Evolutionary conservation across 2,329 filamentous ascomycete species (phyloP).

Genomic region (Diaporthe vaccinii): DNA sequence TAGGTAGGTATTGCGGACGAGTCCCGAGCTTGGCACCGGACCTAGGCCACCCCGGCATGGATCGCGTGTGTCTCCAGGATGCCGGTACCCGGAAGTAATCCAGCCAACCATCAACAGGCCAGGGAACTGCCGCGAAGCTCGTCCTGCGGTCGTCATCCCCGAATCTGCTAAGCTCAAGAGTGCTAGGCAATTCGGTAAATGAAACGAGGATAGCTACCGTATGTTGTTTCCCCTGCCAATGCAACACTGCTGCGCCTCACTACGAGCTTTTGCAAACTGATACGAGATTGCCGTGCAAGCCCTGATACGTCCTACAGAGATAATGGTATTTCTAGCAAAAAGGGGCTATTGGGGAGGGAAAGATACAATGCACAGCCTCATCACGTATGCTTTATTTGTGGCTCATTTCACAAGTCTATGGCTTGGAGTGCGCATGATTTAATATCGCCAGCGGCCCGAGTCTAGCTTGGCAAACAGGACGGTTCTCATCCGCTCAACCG

Average conservation of each 20-base stretch:
- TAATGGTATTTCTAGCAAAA: background rate
- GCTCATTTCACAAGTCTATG: background rate
- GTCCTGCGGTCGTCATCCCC: conserved; percentile 7
- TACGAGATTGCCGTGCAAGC: background rate
- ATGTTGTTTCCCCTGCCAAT: background rate
- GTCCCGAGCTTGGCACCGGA: conserved; percentile 9
- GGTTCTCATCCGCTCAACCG: background rate
- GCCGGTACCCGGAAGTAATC: conserved; percentile 3
- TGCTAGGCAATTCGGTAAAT: conserved; percentile 4
- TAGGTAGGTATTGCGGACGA: background rate
- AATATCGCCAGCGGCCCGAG: conserved; percentile 9
- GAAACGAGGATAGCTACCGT: conserved; percentile 25
- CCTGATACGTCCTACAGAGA: background rate
- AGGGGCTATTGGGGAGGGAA: background rate
- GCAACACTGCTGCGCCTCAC: conserved; percentile 17
- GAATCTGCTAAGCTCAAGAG: conserved; percentile 19
- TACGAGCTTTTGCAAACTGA: background rate
- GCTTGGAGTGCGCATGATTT: conserved; percentile 4
- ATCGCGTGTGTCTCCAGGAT: background rate
- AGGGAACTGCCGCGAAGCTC: background rate
- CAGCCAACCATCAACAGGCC: conserved; percentile 10
- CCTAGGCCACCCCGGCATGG: background rate
- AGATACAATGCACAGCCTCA: conserved; percentile 1
- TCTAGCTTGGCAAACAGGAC: background rate
- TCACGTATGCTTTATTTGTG: background rate